Evolutionary conservation across 805 yeast genomes (phyloP), one percentile per base, ranked within the genome.

Genomic region (Tetrapisispora taiwanensis): DNA sequence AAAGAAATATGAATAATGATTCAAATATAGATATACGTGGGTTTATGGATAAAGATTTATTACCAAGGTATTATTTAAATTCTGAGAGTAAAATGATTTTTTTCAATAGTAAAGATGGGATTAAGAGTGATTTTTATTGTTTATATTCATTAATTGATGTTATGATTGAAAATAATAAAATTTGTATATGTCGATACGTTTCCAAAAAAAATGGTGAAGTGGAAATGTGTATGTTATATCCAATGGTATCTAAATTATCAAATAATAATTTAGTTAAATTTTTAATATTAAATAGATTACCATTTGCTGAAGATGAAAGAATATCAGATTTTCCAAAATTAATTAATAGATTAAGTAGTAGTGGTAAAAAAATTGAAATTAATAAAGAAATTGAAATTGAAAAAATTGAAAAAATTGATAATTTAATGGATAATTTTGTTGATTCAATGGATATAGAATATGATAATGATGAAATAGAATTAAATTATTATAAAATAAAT

Each of bases 231-330:
- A 79, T 72, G 2, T 62, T 82, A 49, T 62, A 70, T 13, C 94
- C 92, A 36, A 56, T 27, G 22, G 9, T 22, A 4, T 39, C 32
- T 6, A 24, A 24, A 15, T 63, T 54, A 38, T 18, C 28, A 41
- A 36, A 12, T 39, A 42, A 22, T 3, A 44, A 42, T 14, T 46
- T 27, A 46, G 35, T 49, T 4, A 46, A 73, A 46, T 70, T 72
- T 0, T 69, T 85, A 43, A 62, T 73, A 1, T 56, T 79, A 49
- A 70, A 71, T 12, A 66, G 79, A 38, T 56, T 87, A 12, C 92
- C 95, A 1, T 84, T 75, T 59, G 72, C 74, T 36, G 95, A 85
- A 50, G 95, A 88, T 58, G 82, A 78, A 49, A 75, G 76, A 51
- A 67, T 78, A 14, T 76, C 88, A 3, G 69, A 68, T 20, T 75